phyloP scores from a whole-genome alignment of 768 basidiomycete genomes.

The Trametes cingulata region DNA sequence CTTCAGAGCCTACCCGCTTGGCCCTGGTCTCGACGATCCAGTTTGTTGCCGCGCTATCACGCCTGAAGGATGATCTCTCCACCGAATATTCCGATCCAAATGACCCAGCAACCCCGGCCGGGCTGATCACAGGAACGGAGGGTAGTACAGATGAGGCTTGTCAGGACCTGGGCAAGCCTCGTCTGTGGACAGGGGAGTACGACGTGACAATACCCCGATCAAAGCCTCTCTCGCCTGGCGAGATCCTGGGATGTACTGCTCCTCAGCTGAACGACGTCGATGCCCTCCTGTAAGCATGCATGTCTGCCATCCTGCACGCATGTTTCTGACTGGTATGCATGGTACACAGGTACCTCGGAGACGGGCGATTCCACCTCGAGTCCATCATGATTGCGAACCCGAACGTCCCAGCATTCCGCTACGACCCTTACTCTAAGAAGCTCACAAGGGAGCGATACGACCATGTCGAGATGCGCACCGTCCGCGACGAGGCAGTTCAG shows the following conservation, averaged over 20 bases:
- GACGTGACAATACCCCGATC: conserved; percentile 78
- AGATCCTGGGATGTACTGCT: conserved; percentile 96
- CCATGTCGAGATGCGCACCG: conserved; percentile 80
- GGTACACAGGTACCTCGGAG: conserved; percentile 81
- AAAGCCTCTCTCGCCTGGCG: conserved; percentile 93
- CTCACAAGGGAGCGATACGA: conserved; percentile 91
- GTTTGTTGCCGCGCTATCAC: conserved; percentile 91
- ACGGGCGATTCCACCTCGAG: conserved; percentile 97
- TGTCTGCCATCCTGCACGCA: neutral
- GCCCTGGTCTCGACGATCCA: conserved; percentile 98
- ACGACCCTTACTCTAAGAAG: conserved; percentile 98
- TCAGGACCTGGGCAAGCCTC: conserved; percentile 19
- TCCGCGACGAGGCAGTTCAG: conserved; percentile 75
- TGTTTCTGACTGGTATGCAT: conserved; percentile 10
- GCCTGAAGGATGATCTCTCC: conserved; percentile 77
- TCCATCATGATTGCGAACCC: conserved; percentile 99
- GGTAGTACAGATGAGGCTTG: conserved; percentile 8
- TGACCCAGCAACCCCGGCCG: conserved; percentile 8
- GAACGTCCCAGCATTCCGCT: conserved; percentile 89
- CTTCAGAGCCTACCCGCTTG: conserved; percentile 57
- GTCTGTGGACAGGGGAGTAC: conserved; percentile 63
- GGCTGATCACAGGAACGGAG: conserved; percentile 20
- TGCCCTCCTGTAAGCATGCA: conserved; percentile 76
- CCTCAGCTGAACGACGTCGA: conserved; percentile 80
- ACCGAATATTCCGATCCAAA: conserved; percentile 35